Percentiles rank a stretch among this genome's conserved stretches.
These are phyloP conservation scores for Aspergillus sp. DNA, from an alignment of 2,329 filamentous ascomycete genomes.

Conservation along the genomic window DNA sequence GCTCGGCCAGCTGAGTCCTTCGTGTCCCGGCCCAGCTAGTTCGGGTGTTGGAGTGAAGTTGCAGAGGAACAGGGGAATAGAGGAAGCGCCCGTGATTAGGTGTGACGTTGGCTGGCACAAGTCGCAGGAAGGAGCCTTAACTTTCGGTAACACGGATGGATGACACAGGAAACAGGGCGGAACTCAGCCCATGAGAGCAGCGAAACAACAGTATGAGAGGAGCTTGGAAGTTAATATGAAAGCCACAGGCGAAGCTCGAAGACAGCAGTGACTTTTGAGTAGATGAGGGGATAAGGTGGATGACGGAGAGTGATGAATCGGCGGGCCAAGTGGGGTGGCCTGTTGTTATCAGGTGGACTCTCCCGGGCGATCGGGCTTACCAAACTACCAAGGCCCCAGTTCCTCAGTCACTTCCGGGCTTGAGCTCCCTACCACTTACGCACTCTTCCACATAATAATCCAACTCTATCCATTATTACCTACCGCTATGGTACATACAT, in stretches of 20 bases:
- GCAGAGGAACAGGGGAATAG: not conserved
- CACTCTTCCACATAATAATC: not conserved
- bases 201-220: not conserved
- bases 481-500: slow-evolving; percentile 18
- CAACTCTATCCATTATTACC: slow-evolving; percentile 14
- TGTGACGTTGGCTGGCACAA: not conserved
- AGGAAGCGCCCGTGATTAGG: not conserved
- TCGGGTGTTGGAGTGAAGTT: not conserved
- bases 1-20: not conserved
- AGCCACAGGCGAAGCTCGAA: not conserved
- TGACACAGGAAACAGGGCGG: not conserved
- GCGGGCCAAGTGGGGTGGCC: slow-evolving; percentile 18
- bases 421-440: not conserved
- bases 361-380: not conserved
- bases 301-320: slow-evolving; percentile 20
- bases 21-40: not conserved
- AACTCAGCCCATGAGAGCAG: not conserved
- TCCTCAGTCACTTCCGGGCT: not conserved
- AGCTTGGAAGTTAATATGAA: not conserved
- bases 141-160: not conserved
- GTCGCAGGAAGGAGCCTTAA: slow-evolving; percentile 3
- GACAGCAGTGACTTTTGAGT: not conserved
- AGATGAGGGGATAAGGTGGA: slow-evolving; percentile 10
- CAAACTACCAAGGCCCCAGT: not conserved
- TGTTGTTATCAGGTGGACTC: slow-evolving; percentile 19